Evolutionary conservation across 2,329 filamentous ascomycete species (phyloP).

Genomic region (Rhinocladiella mackenziei): DNA sequence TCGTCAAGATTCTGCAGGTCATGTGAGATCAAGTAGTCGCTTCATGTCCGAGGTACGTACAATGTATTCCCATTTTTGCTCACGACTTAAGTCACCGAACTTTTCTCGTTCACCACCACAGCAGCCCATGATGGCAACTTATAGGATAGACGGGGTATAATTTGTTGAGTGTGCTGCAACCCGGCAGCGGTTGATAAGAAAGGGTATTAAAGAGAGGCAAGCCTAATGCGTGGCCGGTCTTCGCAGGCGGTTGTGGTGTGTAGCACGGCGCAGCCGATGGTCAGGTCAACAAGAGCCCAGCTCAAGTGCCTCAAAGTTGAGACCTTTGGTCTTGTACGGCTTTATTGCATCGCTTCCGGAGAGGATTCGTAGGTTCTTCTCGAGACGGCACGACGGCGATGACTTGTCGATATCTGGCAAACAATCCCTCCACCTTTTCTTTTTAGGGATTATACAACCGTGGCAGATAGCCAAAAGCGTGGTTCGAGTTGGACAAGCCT

Average conservation of each 20-base stretch:
- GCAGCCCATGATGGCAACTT: slow-evolving; percentile 58
- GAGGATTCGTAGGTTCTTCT: not conserved
- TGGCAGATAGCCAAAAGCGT: not conserved
- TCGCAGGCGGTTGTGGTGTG: slow-evolving; percentile 17
- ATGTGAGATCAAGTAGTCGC: slow-evolving; percentile 9
- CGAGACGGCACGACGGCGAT: not conserved
- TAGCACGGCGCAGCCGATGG: slow-evolving; percentile 27
- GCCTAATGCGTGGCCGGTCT: slow-evolving; percentile 10
- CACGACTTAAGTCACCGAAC: slow-evolving; percentile 63
- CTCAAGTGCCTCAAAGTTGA: slow-evolving; percentile 22
- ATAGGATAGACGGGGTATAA: slow-evolving; percentile 1
- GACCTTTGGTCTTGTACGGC: slow-evolving; percentile 7
- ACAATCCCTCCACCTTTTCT: not conserved
- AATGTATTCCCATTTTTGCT: slow-evolving; percentile 95
- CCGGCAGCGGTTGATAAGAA: slow-evolving; percentile 23
- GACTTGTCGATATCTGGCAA: not conserved
- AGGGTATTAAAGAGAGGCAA: slow-evolving; percentile 10
- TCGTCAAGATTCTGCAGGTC: slow-evolving; percentile 56
- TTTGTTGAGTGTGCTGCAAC: slow-evolving; percentile 18
- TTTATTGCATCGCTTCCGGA: slow-evolving; percentile 23
- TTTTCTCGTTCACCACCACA: slow-evolving; percentile 58
- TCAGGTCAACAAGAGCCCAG: slow-evolving; percentile 28
- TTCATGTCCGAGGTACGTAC: slow-evolving; percentile 48
- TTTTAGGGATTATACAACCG: not conserved
- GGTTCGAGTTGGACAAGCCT: not conserved